Percentiles rank a stretch among this genome's conserved stretches.
Conservation (phyloP, 768 basidiomycete genomes). For the Pulveroboletus sp. region DNA sequence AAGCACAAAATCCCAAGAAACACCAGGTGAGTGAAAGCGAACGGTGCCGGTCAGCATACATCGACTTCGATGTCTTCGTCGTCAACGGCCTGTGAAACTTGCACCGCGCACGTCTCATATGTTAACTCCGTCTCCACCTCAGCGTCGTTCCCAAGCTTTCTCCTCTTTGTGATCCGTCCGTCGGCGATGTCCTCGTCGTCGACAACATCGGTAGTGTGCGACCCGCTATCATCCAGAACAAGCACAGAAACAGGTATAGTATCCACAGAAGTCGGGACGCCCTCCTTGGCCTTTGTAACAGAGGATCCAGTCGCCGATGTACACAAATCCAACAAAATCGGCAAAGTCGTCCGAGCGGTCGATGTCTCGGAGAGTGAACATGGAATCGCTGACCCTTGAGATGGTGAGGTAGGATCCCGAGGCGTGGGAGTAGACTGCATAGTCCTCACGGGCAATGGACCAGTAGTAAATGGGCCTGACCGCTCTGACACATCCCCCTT, state of each 20-base stretch:
- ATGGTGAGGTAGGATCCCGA: not conserved
- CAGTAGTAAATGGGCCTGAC: constrained; percentile 43
- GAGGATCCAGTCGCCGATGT: not conserved
- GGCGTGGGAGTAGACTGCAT: constrained; percentile 7
- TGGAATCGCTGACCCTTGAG: not conserved
- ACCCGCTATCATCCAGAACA: constrained; percentile 22
- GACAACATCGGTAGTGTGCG: constrained; percentile 49
- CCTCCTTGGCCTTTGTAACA: constrained; percentile 14
- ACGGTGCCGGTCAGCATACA: constrained; percentile 18
- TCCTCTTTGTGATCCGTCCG: constrained; percentile 52
- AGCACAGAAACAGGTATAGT: constrained; percentile 31
- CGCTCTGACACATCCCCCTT: constrained; percentile 31
- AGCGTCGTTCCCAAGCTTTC: constrained; percentile 30
- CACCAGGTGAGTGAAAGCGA: not conserved
- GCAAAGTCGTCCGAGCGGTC: not conserved
- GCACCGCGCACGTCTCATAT: not conserved
- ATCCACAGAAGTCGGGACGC: constrained; percentile 13
- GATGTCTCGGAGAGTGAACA: constrained; percentile 3
- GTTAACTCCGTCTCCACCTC: not conserved
- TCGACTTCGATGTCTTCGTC: constrained; percentile 31
- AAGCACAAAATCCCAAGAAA: not conserved
- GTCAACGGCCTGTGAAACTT: constrained; percentile 13
- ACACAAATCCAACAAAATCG: constrained; percentile 14
- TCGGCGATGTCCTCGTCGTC: constrained; percentile 54
- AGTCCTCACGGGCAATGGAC: constrained; percentile 32